A percentile compares a stretch with the other conserved stretches of the same genome.
Evolutionary conservation across 306 rosid species (phyloP).

Genomic region (Chamaecrista fasciculata): DNA sequence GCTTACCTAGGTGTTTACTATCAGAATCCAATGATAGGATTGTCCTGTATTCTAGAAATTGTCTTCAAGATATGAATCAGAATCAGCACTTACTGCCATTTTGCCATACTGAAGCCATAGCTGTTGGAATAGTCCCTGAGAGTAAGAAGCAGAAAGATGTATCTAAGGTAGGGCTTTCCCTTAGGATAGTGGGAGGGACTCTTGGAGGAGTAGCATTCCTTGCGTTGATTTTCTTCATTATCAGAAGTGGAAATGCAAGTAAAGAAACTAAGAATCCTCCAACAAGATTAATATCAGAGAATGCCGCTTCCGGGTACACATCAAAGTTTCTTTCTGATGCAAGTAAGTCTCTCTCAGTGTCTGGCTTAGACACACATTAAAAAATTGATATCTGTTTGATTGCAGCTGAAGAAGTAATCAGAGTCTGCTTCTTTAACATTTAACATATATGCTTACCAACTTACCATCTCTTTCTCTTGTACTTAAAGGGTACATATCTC

Average conservation of each 20-base stretch:
- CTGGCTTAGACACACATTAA: background rate
- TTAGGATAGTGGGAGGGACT: constrained; percentile 47
- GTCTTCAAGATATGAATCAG: constrained; percentile 54
- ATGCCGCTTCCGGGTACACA: constrained; percentile 59
- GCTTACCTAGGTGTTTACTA: constrained; percentile 58
- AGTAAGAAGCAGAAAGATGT: constrained; percentile 43
- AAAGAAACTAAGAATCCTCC: constrained; percentile 44
- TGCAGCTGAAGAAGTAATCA: background rate
- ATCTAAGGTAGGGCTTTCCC: constrained; percentile 44
- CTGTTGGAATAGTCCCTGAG: constrained; percentile 76
- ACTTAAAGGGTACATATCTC: constrained; percentile 66
- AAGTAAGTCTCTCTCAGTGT: constrained; percentile 47
- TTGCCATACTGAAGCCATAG: constrained; percentile 84
- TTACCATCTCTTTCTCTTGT: constrained; percentile 4
- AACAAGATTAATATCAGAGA: constrained; percentile 61
- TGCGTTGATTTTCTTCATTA: constrained; percentile 40
- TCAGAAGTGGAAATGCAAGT: constrained; percentile 44
- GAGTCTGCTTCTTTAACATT: no score
- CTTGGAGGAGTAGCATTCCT: constrained; percentile 50
- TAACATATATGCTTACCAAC: background rate
- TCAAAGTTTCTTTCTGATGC: constrained; percentile 73
- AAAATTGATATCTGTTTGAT: background rate
- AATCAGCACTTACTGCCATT: constrained; percentile 53
- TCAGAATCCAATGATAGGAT: constrained; percentile 42
- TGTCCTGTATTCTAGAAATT: constrained; percentile 54